Conservation (phyloP, 2,329 filamentous ascomycete species). For the Scedosporium boydii region DNA sequence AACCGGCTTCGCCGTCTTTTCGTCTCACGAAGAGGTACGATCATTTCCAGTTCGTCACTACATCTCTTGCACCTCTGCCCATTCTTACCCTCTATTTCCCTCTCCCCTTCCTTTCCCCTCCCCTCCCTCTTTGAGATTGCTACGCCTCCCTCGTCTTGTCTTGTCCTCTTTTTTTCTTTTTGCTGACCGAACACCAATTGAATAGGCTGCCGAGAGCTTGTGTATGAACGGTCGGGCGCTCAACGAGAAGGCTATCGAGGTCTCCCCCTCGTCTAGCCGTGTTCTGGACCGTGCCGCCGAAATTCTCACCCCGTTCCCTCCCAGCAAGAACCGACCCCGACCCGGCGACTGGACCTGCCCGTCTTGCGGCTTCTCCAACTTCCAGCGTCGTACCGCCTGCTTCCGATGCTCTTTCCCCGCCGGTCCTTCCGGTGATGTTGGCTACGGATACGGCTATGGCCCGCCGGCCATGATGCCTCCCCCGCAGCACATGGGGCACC, state of each 20-base stretch:
- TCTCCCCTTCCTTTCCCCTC: constrained; percentile 2
- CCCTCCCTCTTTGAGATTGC: not conserved
- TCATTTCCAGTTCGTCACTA: not conserved
- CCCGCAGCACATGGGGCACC: constrained; percentile 59
- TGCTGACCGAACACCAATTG: not conserved
- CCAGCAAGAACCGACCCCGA: constrained; percentile 94
- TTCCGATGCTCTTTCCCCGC: constrained; percentile 99
- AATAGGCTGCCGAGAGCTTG: constrained; percentile 88
- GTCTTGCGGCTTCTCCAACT: constrained; percentile 98
- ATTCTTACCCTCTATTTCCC: not conserved
- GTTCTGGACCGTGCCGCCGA: constrained; percentile 93
- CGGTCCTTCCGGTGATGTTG: constrained; percentile 64
- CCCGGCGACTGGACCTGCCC: constrained; percentile 99
- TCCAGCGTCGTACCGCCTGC: constrained; percentile 94
- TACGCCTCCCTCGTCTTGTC: not conserved
- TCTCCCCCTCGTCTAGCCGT: constrained; percentile 92
- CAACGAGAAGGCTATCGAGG: constrained; percentile 98
- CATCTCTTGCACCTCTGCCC: not conserved
- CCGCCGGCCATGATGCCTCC: constrained; percentile 75
- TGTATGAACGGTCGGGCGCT: constrained; percentile 98
- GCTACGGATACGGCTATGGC: constrained; percentile 54
- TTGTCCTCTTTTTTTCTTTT: not conserved
- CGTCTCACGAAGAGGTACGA: constrained; percentile 94
- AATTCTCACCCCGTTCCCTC: constrained; percentile 93
- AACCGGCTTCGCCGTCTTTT: constrained; percentile 96